phyloP scores from a whole-genome alignment of 1,284 basidiomycete species.

The Thecaphora thlaspeos region DNA sequence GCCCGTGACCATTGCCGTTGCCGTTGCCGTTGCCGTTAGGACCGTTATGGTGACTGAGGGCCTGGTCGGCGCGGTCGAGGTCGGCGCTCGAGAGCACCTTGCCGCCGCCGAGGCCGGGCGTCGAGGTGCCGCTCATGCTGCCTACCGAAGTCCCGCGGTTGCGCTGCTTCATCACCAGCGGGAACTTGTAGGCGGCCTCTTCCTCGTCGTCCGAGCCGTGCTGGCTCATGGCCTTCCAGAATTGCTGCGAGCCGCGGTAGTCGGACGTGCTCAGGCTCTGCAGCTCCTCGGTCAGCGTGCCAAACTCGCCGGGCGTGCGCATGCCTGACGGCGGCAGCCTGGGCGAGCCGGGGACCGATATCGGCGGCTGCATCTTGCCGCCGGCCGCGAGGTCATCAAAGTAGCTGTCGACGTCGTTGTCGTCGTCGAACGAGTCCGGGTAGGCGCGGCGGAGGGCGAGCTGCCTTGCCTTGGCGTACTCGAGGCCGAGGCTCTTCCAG shows the following conservation, averaged over 20 bases:
- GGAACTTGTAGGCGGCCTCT: slow-evolving; percentile 37
- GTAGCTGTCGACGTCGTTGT: slow-evolving; percentile 65
- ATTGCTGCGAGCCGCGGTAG: slow-evolving; percentile 43
- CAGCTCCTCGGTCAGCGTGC: slow-evolving; percentile 50
- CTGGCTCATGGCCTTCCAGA: slow-evolving; percentile 51
- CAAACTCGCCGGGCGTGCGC: slow-evolving; percentile 50
- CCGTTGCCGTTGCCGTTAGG: slow-evolving; percentile 17
- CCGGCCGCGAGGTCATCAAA: slow-evolving; percentile 63
- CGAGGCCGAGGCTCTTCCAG: slow-evolving; percentile 96
- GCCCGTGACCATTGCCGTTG: background rate
- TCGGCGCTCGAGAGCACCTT: slow-evolving; percentile 45
- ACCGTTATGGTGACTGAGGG: slow-evolving; percentile 39
- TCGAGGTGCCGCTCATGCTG: slow-evolving; percentile 46
- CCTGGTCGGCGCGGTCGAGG: slow-evolving; percentile 45
- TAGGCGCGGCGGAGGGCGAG: slow-evolving; percentile 89
- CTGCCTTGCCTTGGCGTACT: slow-evolving; percentile 93
- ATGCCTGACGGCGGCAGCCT: slow-evolving; percentile 61
- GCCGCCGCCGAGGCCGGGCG: slow-evolving; percentile 45
- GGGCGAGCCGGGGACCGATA: slow-evolving; percentile 84
- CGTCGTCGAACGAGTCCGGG: slow-evolving; percentile 78
- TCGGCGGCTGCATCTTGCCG: slow-evolving; percentile 67
- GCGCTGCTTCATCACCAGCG: slow-evolving; percentile 45
- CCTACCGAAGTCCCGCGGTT: slow-evolving; percentile 45
- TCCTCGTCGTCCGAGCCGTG: slow-evolving; percentile 50
- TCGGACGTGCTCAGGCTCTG: slow-evolving; percentile 50